These are phyloP conservation scores for Lyophyllum decastes DNA, from an alignment of 768 basidiomycete species.

Conservation along the genomic window DNA sequence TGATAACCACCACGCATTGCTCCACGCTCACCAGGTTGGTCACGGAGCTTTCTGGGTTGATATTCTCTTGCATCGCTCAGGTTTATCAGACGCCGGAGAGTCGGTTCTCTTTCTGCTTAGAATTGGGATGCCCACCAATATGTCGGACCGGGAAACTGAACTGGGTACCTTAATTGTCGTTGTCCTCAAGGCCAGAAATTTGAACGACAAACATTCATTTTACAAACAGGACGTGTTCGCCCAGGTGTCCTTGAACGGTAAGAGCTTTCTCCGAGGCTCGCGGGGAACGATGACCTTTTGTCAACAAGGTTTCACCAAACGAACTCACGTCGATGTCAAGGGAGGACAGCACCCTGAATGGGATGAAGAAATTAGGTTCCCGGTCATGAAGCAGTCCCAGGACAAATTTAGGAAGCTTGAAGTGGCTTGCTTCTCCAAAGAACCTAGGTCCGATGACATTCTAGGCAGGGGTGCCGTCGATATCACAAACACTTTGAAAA, in stretches of 20 bases:
- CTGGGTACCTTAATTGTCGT: constrained; percentile 86
- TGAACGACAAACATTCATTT: constrained; percentile 81
- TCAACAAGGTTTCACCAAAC: constrained; percentile 54
- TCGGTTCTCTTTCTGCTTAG: neutral
- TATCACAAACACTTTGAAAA: constrained; percentile 75
- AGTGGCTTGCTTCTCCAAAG: constrained; percentile 81
- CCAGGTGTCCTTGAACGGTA: constrained; percentile 57
- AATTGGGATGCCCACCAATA: constrained; percentile 3
- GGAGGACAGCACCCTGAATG: constrained; percentile 94
- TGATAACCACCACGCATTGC: neutral
- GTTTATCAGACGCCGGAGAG: neutral
- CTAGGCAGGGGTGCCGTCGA: constrained; percentile 78
- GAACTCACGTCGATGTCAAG: constrained; percentile 73
- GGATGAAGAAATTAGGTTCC: constrained; percentile 86
- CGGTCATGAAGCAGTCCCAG: constrained; percentile 56
- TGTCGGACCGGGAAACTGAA: constrained; percentile 42
- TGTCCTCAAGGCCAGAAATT: constrained; percentile 81
- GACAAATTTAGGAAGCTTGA: constrained; percentile 65
- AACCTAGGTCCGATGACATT: constrained; percentile 68
- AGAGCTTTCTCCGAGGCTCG: constrained; percentile 5
- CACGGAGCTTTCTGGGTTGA: neutral
- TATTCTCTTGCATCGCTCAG: neutral
- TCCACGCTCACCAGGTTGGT: neutral
- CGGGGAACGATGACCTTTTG: neutral
- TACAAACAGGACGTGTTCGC: constrained; percentile 93